Percentiles rank a stretch among this genome's conserved stretches.
Conservation (phyloP, 1,284 basidiomycete genomes). For the Schizopora paradoxa region DNA sequence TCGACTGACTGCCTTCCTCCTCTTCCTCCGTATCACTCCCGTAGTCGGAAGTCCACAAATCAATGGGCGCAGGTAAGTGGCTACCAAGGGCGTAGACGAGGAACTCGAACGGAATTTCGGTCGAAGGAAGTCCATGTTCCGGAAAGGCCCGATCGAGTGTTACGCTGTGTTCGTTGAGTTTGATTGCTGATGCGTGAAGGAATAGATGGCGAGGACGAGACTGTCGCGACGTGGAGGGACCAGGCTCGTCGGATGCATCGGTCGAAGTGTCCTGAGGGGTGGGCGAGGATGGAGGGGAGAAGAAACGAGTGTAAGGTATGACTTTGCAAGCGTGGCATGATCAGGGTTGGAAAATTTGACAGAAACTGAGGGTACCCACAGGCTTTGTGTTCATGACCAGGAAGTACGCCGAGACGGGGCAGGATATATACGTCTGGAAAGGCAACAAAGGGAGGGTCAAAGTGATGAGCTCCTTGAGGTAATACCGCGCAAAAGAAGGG, state of each 20-base stretch:
- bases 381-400: conserved; percentile 69
- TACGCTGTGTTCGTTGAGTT: conserved; percentile 39
- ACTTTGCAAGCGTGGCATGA: conserved; percentile 65
- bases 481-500: background rate
- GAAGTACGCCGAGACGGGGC: conserved; percentile 57
- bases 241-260: background rate
- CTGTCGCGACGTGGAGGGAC: conserved; percentile 7
- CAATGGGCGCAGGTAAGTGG: conserved; percentile 49
- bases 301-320: conserved; percentile 30
- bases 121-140: conserved; percentile 34
- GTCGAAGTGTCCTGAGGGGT: background rate
- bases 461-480: too few relatives aligned
- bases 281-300: conserved; percentile 14
- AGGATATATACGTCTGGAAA: conserved; percentile 58
- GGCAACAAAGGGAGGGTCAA: too few relatives aligned
- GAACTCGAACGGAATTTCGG: conserved; percentile 43
- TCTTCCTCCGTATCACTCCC: conserved; percentile 4
- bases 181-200: conserved; percentile 44
- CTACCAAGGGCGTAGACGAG: conserved; percentile 55
- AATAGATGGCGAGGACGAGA: conserved; percentile 30
- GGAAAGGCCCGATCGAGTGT: conserved; percentile 43
- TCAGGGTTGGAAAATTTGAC: too few relatives aligned
- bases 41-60: conserved; percentile 52
- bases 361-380: conserved; percentile 36
- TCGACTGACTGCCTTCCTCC: too few relatives aligned